phyloP scores from a whole-genome alignment of 345 rosid genomes.

The Rhodamnia argentea region DNA sequence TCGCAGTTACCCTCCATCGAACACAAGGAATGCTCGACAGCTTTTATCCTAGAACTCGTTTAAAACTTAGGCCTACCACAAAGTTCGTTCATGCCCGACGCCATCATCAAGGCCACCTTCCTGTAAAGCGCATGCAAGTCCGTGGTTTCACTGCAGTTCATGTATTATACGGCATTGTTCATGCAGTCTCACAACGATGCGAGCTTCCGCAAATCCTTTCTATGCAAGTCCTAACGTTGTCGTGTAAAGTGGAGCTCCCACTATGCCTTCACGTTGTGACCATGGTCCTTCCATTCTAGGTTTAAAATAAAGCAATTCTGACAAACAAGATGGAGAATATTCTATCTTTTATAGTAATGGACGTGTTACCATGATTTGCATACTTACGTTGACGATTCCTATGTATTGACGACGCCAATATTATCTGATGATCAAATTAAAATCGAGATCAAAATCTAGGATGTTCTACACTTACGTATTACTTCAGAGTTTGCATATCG shows the following conservation, averaged over 20 bases:
- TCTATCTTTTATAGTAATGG: neutral
- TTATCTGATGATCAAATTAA: neutral
- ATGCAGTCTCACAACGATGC: neutral
- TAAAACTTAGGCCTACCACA: neutral
- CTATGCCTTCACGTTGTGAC: neutral
- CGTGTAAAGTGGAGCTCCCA: no score
- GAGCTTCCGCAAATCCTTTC: neutral
- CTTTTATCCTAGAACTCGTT: neutral
- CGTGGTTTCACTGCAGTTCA: neutral
- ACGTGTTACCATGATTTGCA: neutral
- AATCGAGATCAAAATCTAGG: neutral
- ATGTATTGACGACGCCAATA: neutral
- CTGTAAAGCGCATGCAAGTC: neutral
- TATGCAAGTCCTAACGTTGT: neutral
- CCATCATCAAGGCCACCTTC: neutral
- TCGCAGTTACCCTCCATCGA: neutral
- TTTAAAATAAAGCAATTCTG: neutral
- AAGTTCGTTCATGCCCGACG: neutral
- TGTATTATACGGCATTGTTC: neutral
- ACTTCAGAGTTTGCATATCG: no score
- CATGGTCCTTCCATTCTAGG: neutral
- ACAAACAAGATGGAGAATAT: neutral
- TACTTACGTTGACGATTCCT: neutral
- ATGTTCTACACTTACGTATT: neutral
- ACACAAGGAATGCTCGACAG: neutral